phyloP scores from a whole-genome alignment of 257 asterid genomes.

The Lycium ferocissimum region DNA sequence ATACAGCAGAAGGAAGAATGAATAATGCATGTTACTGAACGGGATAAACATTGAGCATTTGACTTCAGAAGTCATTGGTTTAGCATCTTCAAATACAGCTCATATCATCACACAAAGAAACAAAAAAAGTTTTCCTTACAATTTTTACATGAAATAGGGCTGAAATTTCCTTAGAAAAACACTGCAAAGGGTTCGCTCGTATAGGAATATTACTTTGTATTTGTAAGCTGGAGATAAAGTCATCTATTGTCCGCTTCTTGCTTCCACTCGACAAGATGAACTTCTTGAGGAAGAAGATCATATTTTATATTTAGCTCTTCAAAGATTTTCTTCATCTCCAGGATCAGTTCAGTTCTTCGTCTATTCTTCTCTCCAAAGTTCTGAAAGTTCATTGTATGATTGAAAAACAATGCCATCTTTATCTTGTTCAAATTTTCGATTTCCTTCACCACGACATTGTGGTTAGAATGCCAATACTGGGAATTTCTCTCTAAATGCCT shows the following conservation, averaged over 20 bases:
- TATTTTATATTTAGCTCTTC: slow-evolving; percentile 77
- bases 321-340: slow-evolving; percentile 75
- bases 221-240: not conserved
- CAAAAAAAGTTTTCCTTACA: not conserved
- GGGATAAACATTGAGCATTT: not conserved
- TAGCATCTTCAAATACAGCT: not conserved
- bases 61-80: not conserved
- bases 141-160: not conserved
- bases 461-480: slow-evolving; percentile 83
- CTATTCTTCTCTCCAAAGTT: slow-evolving; percentile 63
- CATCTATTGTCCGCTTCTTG: not conserved
- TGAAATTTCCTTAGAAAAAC: not conserved
- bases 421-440: slow-evolving; percentile 90
- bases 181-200: not conserved
- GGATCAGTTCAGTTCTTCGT: slow-evolving; percentile 67
- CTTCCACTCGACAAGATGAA: slow-evolving; percentile 51
- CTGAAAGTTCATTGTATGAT: slow-evolving; percentile 88
- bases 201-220: not conserved
- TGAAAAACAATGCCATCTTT: slow-evolving; percentile 71
- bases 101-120: not conserved
- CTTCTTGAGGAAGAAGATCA: slow-evolving; percentile 84
- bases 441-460: slow-evolving; percentile 84
- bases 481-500: slow-evolving; percentile 72
- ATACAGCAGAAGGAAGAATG: not conserved
- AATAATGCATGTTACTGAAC: not conserved